Evolutionary conservation across 768 basidiomycete genomes (phyloP).

Genomic region (Leccinum aurantiacum): DNA sequence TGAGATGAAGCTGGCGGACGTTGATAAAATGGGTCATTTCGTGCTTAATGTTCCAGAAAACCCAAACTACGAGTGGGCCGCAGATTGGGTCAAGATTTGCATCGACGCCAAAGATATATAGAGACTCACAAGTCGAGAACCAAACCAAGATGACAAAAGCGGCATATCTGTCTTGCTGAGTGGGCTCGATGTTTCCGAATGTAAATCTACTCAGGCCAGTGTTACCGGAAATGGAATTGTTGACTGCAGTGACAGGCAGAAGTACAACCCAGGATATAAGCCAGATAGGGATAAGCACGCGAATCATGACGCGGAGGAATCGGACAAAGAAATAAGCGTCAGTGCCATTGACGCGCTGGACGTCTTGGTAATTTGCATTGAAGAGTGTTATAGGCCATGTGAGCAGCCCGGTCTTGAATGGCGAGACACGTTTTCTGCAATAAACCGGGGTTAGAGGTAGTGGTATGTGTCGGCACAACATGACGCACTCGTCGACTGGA

Average conservation of each 20-base stretch:
- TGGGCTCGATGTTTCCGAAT: slow-evolving; percentile 70
- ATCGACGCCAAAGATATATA: not conserved
- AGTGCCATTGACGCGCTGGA: slow-evolving; percentile 71
- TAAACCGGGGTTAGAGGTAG: not conserved
- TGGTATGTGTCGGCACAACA: not conserved
- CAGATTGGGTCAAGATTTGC: not conserved
- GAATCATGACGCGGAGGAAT: slow-evolving; percentile 81
- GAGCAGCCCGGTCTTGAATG: slow-evolving; percentile 51
- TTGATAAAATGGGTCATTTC: slow-evolving; percentile 83
- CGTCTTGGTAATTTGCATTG: slow-evolving; percentile 58
- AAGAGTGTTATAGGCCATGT: slow-evolving; percentile 69
- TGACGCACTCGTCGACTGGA: slow-evolving; percentile 43
- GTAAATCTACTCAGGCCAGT: slow-evolving; percentile 68
- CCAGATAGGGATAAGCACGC: slow-evolving; percentile 89
- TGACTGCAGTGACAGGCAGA: slow-evolving; percentile 67
- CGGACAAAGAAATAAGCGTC: slow-evolving; percentile 95
- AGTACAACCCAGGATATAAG: slow-evolving; percentile 83
- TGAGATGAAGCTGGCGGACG: slow-evolving; percentile 79
- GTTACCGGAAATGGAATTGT: slow-evolving; percentile 45
- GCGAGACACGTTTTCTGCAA: slow-evolving; percentile 54
- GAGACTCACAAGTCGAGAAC: slow-evolving; percentile 68
- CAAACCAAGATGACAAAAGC: slow-evolving; percentile 79
- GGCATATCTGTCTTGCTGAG: slow-evolving; percentile 59
- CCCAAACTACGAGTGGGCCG: slow-evolving; percentile 58
- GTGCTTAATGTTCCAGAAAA: slow-evolving; percentile 73